phyloP scores from a whole-genome alignment of 2,329 filamentous ascomycete genomes.

The Paecilomyces niveus region DNA sequence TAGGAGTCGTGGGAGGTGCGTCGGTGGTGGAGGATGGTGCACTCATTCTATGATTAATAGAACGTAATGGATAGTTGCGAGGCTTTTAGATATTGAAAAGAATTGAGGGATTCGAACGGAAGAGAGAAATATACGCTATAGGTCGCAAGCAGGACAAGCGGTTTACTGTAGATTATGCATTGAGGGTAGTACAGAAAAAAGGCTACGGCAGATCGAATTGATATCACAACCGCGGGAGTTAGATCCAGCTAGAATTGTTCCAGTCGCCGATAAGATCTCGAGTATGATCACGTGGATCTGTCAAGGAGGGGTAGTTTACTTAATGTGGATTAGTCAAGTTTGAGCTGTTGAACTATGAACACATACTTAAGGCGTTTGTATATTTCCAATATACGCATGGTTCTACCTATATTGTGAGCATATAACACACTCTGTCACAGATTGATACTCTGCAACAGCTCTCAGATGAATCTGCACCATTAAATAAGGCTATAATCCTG shows the following conservation, averaged over 20 bases:
- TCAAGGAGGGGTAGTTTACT: not conserved
- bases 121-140: not conserved
- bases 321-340: not conserved
- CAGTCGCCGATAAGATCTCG: not conserved
- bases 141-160: not conserved
- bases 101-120: not conserved
- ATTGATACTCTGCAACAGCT: no score
- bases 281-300: not conserved
- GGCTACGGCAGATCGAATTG: not conserved
- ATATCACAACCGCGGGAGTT: not conserved
- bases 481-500: no score
- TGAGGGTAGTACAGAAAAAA: not conserved
- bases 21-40: slow-evolving; percentile 6
- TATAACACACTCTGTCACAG: no score
- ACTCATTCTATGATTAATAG: not conserved
- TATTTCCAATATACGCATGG: no score
- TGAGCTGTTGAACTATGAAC: no score
- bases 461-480: no score
- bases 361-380: no score
- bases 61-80: not conserved
- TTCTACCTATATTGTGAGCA: no score
- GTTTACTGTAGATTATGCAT: not conserved
- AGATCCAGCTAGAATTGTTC: not conserved
- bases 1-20: not conserved
- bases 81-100: not conserved